Evolutionary conservation across 73 alveolate genomes (phyloP).

Genomic region (Tetrahymena thermophila): DNA sequence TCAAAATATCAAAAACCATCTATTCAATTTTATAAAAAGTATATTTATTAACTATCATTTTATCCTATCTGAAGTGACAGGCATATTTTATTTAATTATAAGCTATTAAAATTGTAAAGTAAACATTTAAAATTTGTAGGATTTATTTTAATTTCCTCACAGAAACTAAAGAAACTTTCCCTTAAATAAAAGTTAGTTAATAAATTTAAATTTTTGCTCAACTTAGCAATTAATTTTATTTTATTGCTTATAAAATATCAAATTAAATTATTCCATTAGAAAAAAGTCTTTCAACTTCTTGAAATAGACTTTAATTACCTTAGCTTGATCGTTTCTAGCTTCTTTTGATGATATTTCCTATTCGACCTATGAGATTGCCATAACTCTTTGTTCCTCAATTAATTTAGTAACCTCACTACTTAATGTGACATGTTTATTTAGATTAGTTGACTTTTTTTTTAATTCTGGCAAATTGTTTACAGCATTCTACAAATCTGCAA

Average conservation of each 20-base stretch:
- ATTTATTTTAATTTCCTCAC: no score
- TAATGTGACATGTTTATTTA: conserved; percentile 86
- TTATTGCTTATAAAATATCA: no score
- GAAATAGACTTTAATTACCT: neutral
- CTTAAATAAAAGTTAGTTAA: no score
- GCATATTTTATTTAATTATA: no score
- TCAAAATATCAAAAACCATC: conserved; percentile 36
- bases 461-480: conserved; percentile 38
- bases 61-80: no score
- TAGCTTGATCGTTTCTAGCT: conserved; percentile 54
- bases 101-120: no score
- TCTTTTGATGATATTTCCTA: conserved; percentile 82
- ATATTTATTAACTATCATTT: neutral
- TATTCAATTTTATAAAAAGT: neutral
- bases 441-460: conserved; percentile 44
- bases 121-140: no score
- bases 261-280: neutral
- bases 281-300: neutral
- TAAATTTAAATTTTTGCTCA: no score
- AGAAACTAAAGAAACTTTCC: no score
- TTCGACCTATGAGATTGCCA: conserved; percentile 70
- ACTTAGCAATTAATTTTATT: no score
- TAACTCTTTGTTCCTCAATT: conserved; percentile 64
- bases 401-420: conserved; percentile 74
- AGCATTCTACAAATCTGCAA: conserved; percentile 38